Evolutionary conservation across 2,329 filamentous ascomycete species (phyloP), one percentile per base, ranked within the genome.

Genomic region (Beauveria sp.): DNA sequence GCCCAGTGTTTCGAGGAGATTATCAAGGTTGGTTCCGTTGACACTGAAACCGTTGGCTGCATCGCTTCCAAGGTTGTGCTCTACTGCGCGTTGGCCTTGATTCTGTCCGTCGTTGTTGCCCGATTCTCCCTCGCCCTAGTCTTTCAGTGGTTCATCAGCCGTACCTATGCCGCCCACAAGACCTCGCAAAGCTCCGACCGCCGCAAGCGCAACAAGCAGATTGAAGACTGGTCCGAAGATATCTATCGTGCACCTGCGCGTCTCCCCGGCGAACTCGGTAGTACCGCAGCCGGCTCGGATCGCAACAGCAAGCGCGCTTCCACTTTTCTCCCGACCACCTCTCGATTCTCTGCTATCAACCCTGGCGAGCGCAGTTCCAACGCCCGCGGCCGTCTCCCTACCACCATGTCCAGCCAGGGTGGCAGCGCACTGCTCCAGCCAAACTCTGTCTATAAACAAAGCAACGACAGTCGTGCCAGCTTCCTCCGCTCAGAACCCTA

Each of bases 51-150:
- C 7, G 90, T 99, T 54, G 95, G 95, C 18, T 99, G 95, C 77
- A 99, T 99, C 72, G 95, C 95, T 2, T 96, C 93, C 66, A 90
- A 96, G 76, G 93, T 99, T 28, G 95, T 99, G 3, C 86, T 99
- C 49, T 99, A 99, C 71, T 87, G 96, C 58, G 96, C 93, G 4
- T 79, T 99, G 65, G 86, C 89, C 59, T 90, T 99, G 74, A 99
- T 99, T 75, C 77, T 99, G 63, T 86, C 91, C 5, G 91, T 99
- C 57, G 96, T 99, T 5, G 71, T 84, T 18, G 84, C 89, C 65
- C 93, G 96, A 66, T 99, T 99, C 70, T 71, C 88, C n/a, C 83
- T 99, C 57, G 95, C 95, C 12, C 72, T 98, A 50, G 75, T 93
- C 63, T 99, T 99, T 79, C 91, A 97, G 70, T 99, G 96, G 96